Conservation (phyloP, 768 basidiomycete species). For the Tricholoma furcatifolium region DNA sequence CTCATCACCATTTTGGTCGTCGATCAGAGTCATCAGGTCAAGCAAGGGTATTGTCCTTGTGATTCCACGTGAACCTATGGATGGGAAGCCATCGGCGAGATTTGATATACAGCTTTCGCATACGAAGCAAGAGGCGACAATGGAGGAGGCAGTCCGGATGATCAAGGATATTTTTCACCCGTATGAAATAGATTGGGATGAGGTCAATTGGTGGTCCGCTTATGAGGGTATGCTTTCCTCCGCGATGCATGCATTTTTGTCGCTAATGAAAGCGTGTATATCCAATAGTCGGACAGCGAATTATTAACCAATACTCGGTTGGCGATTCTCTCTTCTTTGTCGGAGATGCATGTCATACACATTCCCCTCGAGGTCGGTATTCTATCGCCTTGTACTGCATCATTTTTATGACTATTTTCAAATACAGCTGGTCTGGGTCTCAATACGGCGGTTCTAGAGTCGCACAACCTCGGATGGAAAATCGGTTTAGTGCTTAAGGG, state of each 20-base stretch:
- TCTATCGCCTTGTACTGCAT: not conserved
- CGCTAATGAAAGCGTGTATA: not conserved
- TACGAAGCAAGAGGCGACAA: conserved; percentile 14
- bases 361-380: conserved; percentile 14
- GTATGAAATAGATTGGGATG: conserved; percentile 15
- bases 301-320: conserved; percentile 13
- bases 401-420: not conserved
- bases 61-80: conserved; percentile 16
- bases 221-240: conserved; percentile 11
- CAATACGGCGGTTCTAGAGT: conserved; percentile 15
- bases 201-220: conserved; percentile 18
- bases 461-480: conserved; percentile 17
- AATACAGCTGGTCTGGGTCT: conserved; percentile 14
- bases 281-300: conserved; percentile 11
- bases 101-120: conserved; percentile 18
- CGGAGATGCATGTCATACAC: conserved; percentile 18
- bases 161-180: conserved; percentile 15
- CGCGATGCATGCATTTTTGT: not conserved
- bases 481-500: conserved; percentile 15
- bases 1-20: not conserved
- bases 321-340: conserved; percentile 11
- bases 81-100: conserved; percentile 18
- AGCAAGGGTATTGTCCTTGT: conserved; percentile 15
- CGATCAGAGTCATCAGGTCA: conserved; percentile 12
- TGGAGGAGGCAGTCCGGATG: conserved; percentile 9